These are phyloP conservation scores for Termitomyces sp. DNA, from an alignment of 768 basidiomycete species.

Conservation along the genomic window DNA sequence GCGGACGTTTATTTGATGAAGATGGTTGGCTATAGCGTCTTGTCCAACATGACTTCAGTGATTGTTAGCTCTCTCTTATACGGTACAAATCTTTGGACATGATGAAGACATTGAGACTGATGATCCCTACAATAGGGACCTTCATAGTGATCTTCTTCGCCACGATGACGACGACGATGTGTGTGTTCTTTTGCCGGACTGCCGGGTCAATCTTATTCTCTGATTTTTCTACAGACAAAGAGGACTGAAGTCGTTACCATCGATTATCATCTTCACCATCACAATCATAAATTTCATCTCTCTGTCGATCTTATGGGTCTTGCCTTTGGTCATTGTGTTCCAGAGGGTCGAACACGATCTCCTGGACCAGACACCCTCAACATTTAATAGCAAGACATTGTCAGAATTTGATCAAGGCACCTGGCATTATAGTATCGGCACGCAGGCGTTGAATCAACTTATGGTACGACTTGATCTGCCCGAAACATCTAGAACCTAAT, in stretches of 20 bases:
- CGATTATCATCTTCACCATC: not conserved
- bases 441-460: not conserved
- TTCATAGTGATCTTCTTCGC: not conserved
- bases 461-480: not conserved
- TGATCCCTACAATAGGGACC: not conserved
- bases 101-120: not conserved
- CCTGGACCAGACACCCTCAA: not conserved
- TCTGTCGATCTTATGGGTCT: not conserved
- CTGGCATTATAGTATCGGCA: not conserved
- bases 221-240: not conserved
- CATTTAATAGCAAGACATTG: not conserved
- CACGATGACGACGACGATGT: not conserved
- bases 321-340: not conserved
- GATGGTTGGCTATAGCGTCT: not conserved
- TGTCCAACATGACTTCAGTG: not conserved
- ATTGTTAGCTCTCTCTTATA: not conserved
- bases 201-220: not conserved
- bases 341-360: not conserved
- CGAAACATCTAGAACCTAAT: no score
- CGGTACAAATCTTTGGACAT: not conserved
- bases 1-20: not conserved
- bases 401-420: not conserved
- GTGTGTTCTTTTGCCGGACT: conserved; percentile 18
- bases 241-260: not conserved
- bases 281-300: not conserved